phyloP scores from a whole-genome alignment of 1,284 basidiomycete species.

The Bjerkandera adusta region DNA sequence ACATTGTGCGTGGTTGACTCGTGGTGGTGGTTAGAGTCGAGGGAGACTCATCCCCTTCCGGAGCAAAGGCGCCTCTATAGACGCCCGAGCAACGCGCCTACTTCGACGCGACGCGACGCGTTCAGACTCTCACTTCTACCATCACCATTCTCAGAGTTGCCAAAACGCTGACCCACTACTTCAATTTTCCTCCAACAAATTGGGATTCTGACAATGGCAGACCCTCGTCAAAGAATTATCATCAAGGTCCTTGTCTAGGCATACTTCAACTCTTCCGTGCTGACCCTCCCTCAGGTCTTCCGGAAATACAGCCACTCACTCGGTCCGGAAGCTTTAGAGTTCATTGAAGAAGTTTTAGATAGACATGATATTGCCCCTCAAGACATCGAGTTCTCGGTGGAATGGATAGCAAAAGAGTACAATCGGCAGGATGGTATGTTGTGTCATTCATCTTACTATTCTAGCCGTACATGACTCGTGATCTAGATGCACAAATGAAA shows the following conservation, averaged over 20 bases:
- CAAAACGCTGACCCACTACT: not conserved
- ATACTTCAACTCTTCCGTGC: not conserved
- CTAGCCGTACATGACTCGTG: not conserved
- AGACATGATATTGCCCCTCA: constrained; percentile 66
- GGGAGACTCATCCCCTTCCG: not conserved
- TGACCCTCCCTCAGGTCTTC: constrained; percentile 61
- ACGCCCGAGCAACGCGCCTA: constrained; percentile 5
- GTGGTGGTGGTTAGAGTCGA: not conserved
- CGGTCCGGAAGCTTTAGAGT: constrained; percentile 69
- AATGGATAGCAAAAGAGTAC: constrained; percentile 85
- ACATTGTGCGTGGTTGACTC: constrained; percentile 39
- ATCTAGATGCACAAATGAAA: constrained; percentile 74
- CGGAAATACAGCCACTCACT: constrained; percentile 82
- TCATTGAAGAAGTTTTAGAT: constrained; percentile 67
- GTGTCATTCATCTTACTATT: constrained; percentile 16
- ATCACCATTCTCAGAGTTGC: not conserved
- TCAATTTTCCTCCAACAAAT: not conserved
- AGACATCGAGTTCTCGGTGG: constrained; percentile 77
- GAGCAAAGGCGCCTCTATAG: not conserved
- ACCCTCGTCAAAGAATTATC: constrained; percentile 53
- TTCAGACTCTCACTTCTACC: constrained; percentile 11
- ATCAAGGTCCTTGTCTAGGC: constrained; percentile 50
- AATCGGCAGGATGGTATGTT: constrained; percentile 83
- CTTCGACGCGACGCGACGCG: constrained; percentile 26
- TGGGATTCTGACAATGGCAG: constrained; percentile 30